Evolutionary conservation across 2,329 filamentous ascomycete species (phyloP).

Genomic region (Neospermospora avenae): DNA sequence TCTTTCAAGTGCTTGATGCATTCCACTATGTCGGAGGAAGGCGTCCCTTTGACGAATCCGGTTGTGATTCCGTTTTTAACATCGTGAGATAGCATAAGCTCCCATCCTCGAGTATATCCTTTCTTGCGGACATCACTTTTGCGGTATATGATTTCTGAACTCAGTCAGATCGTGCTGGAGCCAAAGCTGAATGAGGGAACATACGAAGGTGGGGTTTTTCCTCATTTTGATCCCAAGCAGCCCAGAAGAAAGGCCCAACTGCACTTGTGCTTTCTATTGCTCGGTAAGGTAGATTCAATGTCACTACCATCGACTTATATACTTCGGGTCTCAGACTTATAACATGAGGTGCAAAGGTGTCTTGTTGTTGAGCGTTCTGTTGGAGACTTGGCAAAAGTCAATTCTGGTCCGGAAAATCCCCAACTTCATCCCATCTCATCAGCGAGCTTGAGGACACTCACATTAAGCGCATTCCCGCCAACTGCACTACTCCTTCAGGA

Average conservation of each 20-base stretch:
- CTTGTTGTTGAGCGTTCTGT: conserved; percentile 47
- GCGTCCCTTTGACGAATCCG: conserved; percentile 60
- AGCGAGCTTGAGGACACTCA: conserved; percentile 12
- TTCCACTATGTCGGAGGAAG: conserved; percentile 51
- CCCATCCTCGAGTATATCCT: conserved; percentile 61
- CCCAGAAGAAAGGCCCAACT: conserved; percentile 64
- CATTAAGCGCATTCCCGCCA: conserved; percentile 25
- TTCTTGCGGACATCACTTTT: conserved; percentile 66
- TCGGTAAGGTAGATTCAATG: conserved; percentile 52
- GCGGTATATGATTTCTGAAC: conserved; percentile 56
- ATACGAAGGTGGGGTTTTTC: conserved; percentile 55
- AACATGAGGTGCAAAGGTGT: conserved; percentile 56
- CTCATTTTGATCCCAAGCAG: conserved; percentile 53
- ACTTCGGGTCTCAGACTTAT: conserved; percentile 49
- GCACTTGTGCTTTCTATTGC: conserved; percentile 57
- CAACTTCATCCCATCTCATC: neutral
- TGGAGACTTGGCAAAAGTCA: conserved; percentile 24
- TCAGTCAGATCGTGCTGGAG: conserved; percentile 3
- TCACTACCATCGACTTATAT: conserved; percentile 56
- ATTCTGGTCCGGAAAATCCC: neutral
- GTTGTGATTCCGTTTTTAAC: conserved; percentile 55
- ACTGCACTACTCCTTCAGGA: conserved; percentile 25
- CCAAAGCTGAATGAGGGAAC: conserved; percentile 23
- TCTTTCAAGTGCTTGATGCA: conserved; percentile 49
- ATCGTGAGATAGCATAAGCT: conserved; percentile 59